Percentiles rank a stretch among this genome's conserved stretches.
These are phyloP conservation scores for Didymella keratinophila DNA, from an alignment of 2,329 filamentous ascomycete species.

Conservation along the genomic window DNA sequence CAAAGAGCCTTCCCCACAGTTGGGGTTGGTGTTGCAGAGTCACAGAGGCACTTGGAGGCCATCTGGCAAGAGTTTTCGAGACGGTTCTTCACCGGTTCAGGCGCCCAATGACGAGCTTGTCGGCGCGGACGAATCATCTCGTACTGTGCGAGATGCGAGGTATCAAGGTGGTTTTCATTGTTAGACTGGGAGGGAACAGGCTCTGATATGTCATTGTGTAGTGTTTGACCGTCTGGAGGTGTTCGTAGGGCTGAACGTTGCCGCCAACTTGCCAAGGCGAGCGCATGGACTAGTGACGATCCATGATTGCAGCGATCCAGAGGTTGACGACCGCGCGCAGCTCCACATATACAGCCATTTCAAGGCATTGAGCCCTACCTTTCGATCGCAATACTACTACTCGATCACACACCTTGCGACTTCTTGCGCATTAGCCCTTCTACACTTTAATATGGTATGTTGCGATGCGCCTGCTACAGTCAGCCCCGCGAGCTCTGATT, in stretches of 20 bases:
- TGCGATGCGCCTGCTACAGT: constrained; percentile 6
- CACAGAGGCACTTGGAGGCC: constrained; percentile 11
- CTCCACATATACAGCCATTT: background rate
- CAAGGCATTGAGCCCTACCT: background rate
- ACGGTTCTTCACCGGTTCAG: constrained; percentile 20
- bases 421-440: background rate
- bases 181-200: background rate
- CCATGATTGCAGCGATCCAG: constrained; percentile 7
- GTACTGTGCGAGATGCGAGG: background rate
- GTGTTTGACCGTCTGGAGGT: background rate
- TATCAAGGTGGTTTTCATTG: background rate
- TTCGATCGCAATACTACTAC: background rate
- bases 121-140: background rate
- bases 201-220: background rate
- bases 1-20: background rate
- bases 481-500: constrained; percentile 12
- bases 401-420: background rate
- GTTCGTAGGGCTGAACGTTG: constrained; percentile 5
- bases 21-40: background rate
- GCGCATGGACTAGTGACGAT: constrained; percentile 25
- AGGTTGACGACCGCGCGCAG: constrained; percentile 10
- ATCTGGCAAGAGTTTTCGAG: constrained; percentile 26
- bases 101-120: constrained; percentile 5
- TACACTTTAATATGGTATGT: constrained; percentile 36
- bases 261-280: constrained; percentile 14